A percentile compares a stretch with the other conserved stretches of the same genome.
These are phyloP conservation scores for Solanum ossicruentum DNA, from an alignment of 257 asterid species.

Conservation along the genomic window DNA sequence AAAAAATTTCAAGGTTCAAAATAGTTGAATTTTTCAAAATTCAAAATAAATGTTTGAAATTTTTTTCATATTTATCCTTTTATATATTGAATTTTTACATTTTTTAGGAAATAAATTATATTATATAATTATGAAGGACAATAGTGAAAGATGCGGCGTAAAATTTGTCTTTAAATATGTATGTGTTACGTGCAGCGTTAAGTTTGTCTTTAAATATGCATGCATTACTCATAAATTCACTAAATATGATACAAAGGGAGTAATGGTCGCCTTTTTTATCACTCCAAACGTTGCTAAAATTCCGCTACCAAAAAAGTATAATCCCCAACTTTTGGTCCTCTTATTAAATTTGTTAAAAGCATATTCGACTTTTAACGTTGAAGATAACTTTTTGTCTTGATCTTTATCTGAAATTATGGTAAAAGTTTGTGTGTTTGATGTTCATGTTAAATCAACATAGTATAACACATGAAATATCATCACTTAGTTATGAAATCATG, in stretches of 20 bases:
- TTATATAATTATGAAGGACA: too few relatives aligned
- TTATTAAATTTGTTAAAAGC: background rate
- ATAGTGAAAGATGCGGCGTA: too few relatives aligned
- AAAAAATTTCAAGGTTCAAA: too few relatives aligned
- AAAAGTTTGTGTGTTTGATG: background rate
- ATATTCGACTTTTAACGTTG: background rate
- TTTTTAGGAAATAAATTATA: too few relatives aligned
- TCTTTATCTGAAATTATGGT: background rate
- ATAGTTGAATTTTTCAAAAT: too few relatives aligned
- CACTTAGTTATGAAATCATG: background rate
- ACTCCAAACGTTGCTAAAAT: background rate
- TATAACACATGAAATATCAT: background rate
- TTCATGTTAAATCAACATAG: background rate
- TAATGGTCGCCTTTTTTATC: background rate
- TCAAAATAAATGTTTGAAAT: too few relatives aligned
- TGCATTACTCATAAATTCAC: too few relatives aligned
- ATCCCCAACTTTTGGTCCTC: background rate
- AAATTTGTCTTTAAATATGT: too few relatives aligned
- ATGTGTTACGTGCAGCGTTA: rapidly evolving
- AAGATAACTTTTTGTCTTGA: background rate
- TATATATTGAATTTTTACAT: too few relatives aligned
- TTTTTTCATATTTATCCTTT: too few relatives aligned
- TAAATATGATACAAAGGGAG: too few relatives aligned
- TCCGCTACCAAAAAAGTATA: background rate
- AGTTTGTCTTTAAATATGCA: too few relatives aligned